These are phyloP conservation scores for Nevesoporus exiguus DNA, from an alignment of 768 basidiomycete species.

Conservation along the genomic window DNA sequence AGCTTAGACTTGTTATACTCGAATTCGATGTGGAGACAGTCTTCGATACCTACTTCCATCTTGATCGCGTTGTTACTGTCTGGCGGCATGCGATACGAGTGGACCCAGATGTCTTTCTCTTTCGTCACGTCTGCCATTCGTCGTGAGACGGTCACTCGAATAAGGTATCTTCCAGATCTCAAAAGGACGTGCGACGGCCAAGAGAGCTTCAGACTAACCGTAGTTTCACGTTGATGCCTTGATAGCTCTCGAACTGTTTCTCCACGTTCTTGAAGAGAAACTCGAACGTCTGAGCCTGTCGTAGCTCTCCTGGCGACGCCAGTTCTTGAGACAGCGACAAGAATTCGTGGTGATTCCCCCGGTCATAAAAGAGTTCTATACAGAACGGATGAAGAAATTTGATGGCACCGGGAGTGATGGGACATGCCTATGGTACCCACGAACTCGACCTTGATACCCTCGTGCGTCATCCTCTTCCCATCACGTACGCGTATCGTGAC, in stretches of 20 bases:
- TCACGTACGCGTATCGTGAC: constrained; percentile 86
- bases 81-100: constrained; percentile 97
- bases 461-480: constrained; percentile 91
- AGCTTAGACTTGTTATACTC: constrained; percentile 99
- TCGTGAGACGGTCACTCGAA: constrained; percentile 87
- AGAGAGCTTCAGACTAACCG: constrained; percentile 50
- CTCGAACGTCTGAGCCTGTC: constrained; percentile 93
- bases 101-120: constrained; percentile 96
- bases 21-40: constrained; percentile 97
- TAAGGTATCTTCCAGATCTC: constrained; percentile 66
- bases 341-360: constrained; percentile 98
- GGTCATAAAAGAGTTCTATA: constrained; percentile 86
- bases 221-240: constrained; percentile 97
- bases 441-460: constrained; percentile 97
- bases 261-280: constrained; percentile 99
- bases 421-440: constrained; percentile 88
- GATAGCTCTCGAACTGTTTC: constrained; percentile 98
- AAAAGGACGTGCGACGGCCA: background rate
- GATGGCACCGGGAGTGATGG: background rate
- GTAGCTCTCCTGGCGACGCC: constrained; percentile 94
- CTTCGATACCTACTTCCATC: constrained; percentile 99
- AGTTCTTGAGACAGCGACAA: constrained; percentile 93
- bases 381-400: background rate
- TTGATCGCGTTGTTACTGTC: constrained; percentile 98
- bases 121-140: constrained; percentile 91